Evolutionary conservation across 2,329 filamentous ascomycete genomes (phyloP), one percentile per base, ranked within the genome.

Genomic region (Ceratocystis alfenasii): DNA sequence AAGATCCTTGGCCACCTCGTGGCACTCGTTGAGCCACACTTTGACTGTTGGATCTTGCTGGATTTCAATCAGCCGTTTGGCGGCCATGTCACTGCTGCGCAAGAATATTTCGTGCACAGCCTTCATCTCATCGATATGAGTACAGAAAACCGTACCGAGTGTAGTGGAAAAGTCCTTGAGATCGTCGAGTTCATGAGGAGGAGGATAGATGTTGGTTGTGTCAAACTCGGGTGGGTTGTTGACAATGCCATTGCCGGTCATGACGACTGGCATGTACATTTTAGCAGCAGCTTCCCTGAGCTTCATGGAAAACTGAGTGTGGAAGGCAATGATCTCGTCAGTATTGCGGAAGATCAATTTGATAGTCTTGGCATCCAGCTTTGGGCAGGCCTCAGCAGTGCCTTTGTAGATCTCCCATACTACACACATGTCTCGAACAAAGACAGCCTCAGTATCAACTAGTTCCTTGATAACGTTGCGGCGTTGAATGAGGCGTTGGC

Each of bases 371-470:
- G 83, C 78, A 55, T 88, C 89, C 33, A 96, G 82, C 69, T 90
- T 85, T 7, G 90, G 85, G 66, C 89, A 91, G 10, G 88, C 88
- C 70, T 88, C 86, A 0, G 90, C 89, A 0, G 94, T 97, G 55
- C 90, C 91, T 75, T 95, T 95, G 80, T 97, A 99, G 65, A 99
- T 97, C 72, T 97, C 92, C 72, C 95, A 90, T 1, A 96, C 88
- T 64, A 99, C 93, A 74, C 92, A 96, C 90, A 99, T 93, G 74
- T 99, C 94, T 69, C 90, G 85, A 66, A 95, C 86, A 75, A 95
- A 97, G 5, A 87, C 86, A 61, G 90, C 86, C 74, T 99, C 94
- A 0, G 73, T 99, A 72, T 96, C 91, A 59, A 96, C 83, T 46
- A 99, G 79, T 75, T 99, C 94, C 72, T 93, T 92, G 71, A 97